phyloP scores from a whole-genome alignment of 768 basidiomycete genomes.

The Punctularia strigosozonata region DNA sequence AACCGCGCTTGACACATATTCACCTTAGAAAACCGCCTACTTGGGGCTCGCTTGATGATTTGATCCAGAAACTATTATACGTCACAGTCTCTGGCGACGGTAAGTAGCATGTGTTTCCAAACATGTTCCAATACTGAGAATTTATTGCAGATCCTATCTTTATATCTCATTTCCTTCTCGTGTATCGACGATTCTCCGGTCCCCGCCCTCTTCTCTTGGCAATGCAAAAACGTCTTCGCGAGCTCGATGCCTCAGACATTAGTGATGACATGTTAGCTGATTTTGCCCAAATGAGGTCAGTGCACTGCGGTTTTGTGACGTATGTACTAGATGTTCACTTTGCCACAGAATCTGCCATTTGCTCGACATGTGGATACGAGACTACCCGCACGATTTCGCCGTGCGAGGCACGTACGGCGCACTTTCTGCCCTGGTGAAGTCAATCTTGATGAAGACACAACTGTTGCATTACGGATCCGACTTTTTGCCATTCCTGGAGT shows the following conservation, averaged over 20 bases:
- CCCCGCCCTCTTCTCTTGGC: constrained; percentile 69
- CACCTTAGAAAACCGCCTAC: constrained; percentile 40
- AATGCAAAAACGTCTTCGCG: constrained; percentile 80
- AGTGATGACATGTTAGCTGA: constrained; percentile 80
- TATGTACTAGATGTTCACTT: background rate
- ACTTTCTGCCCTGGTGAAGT: constrained; percentile 64
- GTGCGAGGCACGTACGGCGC: constrained; percentile 65
- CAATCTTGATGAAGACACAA: constrained; percentile 68
- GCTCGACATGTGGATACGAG: constrained; percentile 64
- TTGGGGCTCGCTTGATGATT: constrained; percentile 67
- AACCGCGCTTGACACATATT: too few relatives aligned
- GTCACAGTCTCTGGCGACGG: constrained; percentile 79
- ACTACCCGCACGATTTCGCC: constrained; percentile 72
- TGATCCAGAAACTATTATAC: constrained; percentile 75
- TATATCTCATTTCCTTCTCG: constrained; percentile 71
- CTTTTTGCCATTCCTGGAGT: constrained; percentile 70
- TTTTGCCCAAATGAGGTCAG: constrained; percentile 79
- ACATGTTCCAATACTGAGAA: background rate
- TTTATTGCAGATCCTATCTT: constrained; percentile 52
- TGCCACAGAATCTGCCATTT: constrained; percentile 61
- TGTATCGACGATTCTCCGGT: constrained; percentile 72
- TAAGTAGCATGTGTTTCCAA: constrained; percentile 19
- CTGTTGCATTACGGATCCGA: constrained; percentile 79
- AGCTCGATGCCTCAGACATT: constrained; percentile 57
- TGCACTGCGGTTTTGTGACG: background rate